phyloP scores from a whole-genome alignment of 164 flowering plant species.

The Magnolia sinica region DNA sequence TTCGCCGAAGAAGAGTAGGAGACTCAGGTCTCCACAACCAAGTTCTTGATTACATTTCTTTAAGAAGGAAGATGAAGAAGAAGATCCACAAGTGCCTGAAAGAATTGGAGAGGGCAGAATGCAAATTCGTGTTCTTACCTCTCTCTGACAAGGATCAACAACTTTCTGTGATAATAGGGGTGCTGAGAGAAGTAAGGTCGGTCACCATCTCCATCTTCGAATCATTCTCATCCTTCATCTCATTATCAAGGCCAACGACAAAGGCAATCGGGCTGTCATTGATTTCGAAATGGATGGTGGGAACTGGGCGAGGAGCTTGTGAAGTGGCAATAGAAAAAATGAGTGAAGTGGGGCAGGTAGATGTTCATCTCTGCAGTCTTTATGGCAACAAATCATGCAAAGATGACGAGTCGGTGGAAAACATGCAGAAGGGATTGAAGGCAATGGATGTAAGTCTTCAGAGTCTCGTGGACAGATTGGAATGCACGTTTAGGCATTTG shows the following conservation, averaged over 20 bases:
- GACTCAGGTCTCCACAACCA: conserved; percentile 6
- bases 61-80: conserved; percentile 33
- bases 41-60: conserved; percentile 23
- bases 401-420: conserved; percentile 14
- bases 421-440: conserved; percentile 36
- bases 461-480: conserved; percentile 45
- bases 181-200: conserved; percentile 31
- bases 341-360: conserved; percentile 39
- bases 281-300: conserved; percentile 23
- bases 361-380: conserved; percentile 19
- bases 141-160: background rate
- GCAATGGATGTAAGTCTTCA: conserved; percentile 43
- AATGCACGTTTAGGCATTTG: conserved; percentile 45
- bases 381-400: conserved; percentile 12
- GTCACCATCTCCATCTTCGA: conserved; percentile 28
- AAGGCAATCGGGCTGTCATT: conserved; percentile 20
- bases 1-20: conserved; percentile 23
- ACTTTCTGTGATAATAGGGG: conserved; percentile 14
- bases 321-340: conserved; percentile 1
- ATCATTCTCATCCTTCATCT: conserved; percentile 28
- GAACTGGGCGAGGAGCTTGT: conserved; percentile 9
- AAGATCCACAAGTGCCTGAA: conserved; percentile 23
- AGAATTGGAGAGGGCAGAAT: conserved; percentile 19
- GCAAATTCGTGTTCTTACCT: background rate
- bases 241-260: conserved; percentile 30